Base-by-base conservation (phyloP, 2,329 filamentous ascomycete species). In the Aspergillus sp. region DNA sequence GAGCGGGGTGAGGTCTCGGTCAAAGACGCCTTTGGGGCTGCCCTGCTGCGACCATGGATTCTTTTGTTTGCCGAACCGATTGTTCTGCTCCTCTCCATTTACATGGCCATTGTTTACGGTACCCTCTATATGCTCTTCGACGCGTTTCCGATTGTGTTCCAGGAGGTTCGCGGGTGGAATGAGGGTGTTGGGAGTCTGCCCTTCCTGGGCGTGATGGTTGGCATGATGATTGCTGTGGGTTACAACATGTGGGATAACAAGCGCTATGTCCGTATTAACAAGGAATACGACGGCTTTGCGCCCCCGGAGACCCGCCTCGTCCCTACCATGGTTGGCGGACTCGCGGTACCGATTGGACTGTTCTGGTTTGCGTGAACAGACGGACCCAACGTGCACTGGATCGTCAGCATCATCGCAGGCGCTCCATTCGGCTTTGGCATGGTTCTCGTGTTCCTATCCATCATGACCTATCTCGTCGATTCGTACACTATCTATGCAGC, bases 291-390 rank as follows among this genome's bases (percentile, higher is more conserved):
- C 5, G 79, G 79, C 10, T 73, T 78, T 45, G 77, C 78, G 9
- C 72, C 77, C 19, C 77, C 79, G 0, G 77, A 80, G 63, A 74
- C 72, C 32, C 73, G 72, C 35, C 54, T 77, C 1, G 70, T 73
- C 4, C 68, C 71, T 26, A 65, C 63, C 34, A 72, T 74, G 35
- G 49, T 72, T 4, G 71, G 71, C 26, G 65, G 65, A 51, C 67
- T 75, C 29, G 60, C 64, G 8, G 64, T 80, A 42, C 76, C 78
- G 0, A 61, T 77, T 41, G 71, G 73, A 7, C 64, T 78, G 5
- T 76, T 78, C 59, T 76, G 73, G 72, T 73, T 78, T 43, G 75
- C 74, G 1, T 79, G 76, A 76, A 76, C 76, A 0, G 72, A 74
- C 42, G 70, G 62, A 43, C 63, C 73, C 58, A 50, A 45, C 33